Conservation (phyloP, 495 filamentous ascomycete genomes). For the Aspergillus funiculosus region DNA sequence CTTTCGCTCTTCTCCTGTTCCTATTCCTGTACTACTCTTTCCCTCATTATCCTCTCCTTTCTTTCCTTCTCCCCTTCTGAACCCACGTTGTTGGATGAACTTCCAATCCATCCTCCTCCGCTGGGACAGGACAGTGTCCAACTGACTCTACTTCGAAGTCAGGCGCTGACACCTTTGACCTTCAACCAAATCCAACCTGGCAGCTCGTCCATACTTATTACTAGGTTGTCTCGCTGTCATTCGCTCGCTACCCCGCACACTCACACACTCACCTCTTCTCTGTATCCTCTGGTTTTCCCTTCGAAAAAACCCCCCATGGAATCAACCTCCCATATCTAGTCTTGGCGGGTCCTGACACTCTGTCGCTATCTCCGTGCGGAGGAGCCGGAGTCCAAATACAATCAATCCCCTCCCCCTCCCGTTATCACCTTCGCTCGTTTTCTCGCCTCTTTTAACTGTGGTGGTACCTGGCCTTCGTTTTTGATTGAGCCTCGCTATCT, state of each 20-base stretch:
- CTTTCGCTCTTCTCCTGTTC: constrained; percentile 9
- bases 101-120: constrained; percentile 8
- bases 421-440: constrained; percentile 7
- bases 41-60: neutral
- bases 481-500: no score
- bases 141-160: constrained; percentile 17
- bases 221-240: constrained; percentile 11
- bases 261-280: no score
- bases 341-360: constrained; percentile 19
- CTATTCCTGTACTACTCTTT: constrained; percentile 1
- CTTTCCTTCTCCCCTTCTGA: constrained; percentile 4
- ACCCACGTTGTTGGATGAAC: constrained; percentile 4
- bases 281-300: neutral
- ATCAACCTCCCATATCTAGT: constrained; percentile 13
- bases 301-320: constrained; percentile 12
- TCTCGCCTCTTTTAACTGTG: neutral
- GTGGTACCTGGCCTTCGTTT: neutral
- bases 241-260: constrained; percentile 7
- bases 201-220: constrained; percentile 5
- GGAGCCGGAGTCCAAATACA: constrained; percentile 13
- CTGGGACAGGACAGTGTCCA: constrained; percentile 19
- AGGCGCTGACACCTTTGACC: constrained; percentile 19
- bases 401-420: neutral
- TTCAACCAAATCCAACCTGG: constrained; percentile 11
- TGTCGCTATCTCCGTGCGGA: constrained; percentile 19